phyloP scores from a whole-genome alignment of 1,139 yeast species.

The Yamadazyma oceani region DNA sequence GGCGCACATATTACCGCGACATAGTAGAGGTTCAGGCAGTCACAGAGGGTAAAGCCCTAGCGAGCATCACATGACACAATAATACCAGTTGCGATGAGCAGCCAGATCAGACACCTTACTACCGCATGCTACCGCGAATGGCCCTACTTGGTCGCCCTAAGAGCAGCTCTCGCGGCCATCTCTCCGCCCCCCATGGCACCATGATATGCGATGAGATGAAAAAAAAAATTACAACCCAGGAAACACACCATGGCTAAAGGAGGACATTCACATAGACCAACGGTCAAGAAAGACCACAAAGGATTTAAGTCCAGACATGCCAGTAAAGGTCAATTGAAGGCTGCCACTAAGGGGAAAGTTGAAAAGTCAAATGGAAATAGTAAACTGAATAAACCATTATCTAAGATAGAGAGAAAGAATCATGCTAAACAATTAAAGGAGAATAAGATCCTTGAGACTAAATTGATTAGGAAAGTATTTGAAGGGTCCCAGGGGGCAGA shows the following conservation, averaged over 20 bases:
- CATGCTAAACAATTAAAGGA: slow-evolving; percentile 74
- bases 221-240: slow-evolving; percentile 5
- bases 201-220: slow-evolving; percentile 16
- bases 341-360: slow-evolving; percentile 80
- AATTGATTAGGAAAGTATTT: slow-evolving; percentile 60
- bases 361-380: slow-evolving; percentile 54
- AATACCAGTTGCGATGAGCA: too few species aligned
- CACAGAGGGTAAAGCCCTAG: background rate
- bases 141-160: slow-evolving; percentile 15
- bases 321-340: slow-evolving; percentile 84
- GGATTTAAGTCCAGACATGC: slow-evolving; percentile 90
- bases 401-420: slow-evolving; percentile 78
- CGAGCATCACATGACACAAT: background rate
- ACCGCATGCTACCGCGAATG: too few species aligned
- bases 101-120: too few species aligned
- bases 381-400: slow-evolving; percentile 44
- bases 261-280: slow-evolving; percentile 71
- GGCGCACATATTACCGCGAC: too few species aligned
- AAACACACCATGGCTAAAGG: slow-evolving; percentile 50
- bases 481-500: slow-evolving; percentile 82
- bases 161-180: too few species aligned
- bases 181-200: too few species aligned
- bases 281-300: slow-evolving; percentile 82
- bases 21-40: too few species aligned
- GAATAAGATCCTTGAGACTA: slow-evolving; percentile 60